A percentile compares a stretch with the other conserved stretches of the same genome.
phyloP scores from a whole-genome alignment of 2,329 filamentous ascomycete species.

The Botrytis medusae region DNA sequence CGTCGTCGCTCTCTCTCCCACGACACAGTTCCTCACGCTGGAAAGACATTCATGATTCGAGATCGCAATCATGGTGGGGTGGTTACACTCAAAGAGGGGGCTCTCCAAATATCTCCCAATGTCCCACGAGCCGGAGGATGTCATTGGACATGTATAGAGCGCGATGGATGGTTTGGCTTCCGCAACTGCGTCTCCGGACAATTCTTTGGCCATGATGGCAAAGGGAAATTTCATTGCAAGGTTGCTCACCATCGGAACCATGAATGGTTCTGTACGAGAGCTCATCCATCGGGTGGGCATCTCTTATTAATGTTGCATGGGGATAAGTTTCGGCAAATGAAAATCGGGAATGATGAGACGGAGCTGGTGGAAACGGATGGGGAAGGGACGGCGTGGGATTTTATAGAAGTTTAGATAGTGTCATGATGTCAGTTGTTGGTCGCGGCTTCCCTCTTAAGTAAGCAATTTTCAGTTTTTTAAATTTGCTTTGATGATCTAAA shows the following conservation, averaged over 20 bases:
- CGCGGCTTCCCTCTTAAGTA: too few relatives aligned
- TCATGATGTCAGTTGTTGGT: background rate
- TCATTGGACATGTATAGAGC: conserved; percentile 15
- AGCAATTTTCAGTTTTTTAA: background rate
- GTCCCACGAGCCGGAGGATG: background rate
- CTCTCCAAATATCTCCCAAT: background rate
- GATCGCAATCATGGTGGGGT: background rate
- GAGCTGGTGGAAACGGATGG: conserved; percentile 18
- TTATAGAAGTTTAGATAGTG: conserved; percentile 5
- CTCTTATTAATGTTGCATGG: conserved; percentile 11
- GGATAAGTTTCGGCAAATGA: conserved; percentile 15
- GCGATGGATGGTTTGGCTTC: conserved; percentile 18
- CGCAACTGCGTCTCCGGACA: conserved; percentile 11
- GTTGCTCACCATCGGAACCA: background rate
- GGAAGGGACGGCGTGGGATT: conserved; percentile 16
- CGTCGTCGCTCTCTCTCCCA: background rate
- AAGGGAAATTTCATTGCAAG: background rate
- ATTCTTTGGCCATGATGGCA: conserved; percentile 11
- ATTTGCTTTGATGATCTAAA: background rate
- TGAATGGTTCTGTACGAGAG: conserved; percentile 13
- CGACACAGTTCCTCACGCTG: background rate
- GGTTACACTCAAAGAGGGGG: conserved; percentile 2
- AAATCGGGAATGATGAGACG: background rate
- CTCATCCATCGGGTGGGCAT: conserved; percentile 9
- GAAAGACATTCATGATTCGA: conserved; percentile 16